Evolutionary conservation across 257 asterid species (phyloP), one percentile per base, ranked within the genome.

Genomic region (Primulina huaijiensis): DNA sequence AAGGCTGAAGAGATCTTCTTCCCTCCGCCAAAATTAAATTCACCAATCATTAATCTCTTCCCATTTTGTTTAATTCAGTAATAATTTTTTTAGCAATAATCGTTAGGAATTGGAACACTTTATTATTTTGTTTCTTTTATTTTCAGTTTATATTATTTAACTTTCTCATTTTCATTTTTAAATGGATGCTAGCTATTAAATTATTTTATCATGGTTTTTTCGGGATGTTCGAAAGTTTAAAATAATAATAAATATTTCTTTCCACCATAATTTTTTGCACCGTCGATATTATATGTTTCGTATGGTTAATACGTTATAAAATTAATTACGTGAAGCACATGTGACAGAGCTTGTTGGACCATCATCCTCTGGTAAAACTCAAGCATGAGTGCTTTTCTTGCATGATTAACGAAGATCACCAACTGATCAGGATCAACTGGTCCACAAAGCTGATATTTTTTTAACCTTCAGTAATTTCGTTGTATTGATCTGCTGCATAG

Each of bases 321-420:
- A 27, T 27, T 27, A 27, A 27, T 65, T 92, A 16, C 81, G 66
- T 21, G 80, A 71, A 65, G 97, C 97, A 58, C 85, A 86, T 71
- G 83, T 92, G 50, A 86, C 86, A 1, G 98, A 92, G 87, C 83
- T 92, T 72, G 97, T 90, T 64, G 97, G 98, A 65, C 90, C 92
- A 64, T 88, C 98, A 57, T 86, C 95, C 71, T 92, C 97, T 30
- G 85, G 97, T 75, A 92, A 92, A 88, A 92, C 98, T 71, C 98
- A 90, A 84, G 98, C 90, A 86, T 6, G 81, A 33, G 61, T 70
- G 53, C 6, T 11, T 43, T 30, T 55, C 56, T 66, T 64, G 37
- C 66, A 34, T 61, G 20, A 64, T 62, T 40, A 62, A 64, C 1
- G 56, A 31, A 57, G 43, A 67, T 17, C 40, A 2, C 64, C 8